Percentiles rank a stretch among this genome's conserved stretches.
These are phyloP conservation scores for Selaginella tamariscina DNA, from an alignment of 75 land plant genomes.

Conservation along the genomic window DNA sequence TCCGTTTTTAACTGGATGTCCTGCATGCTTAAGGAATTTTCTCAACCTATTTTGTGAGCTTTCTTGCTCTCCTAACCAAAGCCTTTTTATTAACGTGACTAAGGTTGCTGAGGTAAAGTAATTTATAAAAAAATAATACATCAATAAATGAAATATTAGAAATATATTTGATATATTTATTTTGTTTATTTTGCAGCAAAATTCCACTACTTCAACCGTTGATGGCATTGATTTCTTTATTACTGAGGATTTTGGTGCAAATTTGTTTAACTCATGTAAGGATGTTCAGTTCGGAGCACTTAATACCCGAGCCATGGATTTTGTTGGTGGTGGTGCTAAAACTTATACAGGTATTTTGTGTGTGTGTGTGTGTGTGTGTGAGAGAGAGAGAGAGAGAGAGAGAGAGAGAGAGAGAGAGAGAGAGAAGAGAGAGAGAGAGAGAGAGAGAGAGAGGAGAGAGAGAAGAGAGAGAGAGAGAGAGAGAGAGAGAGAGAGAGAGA, in stretches of 20 bases:
- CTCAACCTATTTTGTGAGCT: constrained; percentile 87
- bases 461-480: too few relatives aligned
- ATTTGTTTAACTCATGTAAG: constrained; percentile 77
- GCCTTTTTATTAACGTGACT: constrained; percentile 81
- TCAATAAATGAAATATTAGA: too few relatives aligned
- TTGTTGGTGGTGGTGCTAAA: constrained; percentile 86
- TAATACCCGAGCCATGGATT: constrained; percentile 77
- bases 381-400: neutral
- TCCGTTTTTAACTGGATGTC: constrained; percentile 95
- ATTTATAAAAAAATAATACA: too few relatives aligned
- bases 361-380: constrained; percentile 2
- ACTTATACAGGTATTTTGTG: constrained; percentile 48
- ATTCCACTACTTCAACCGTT: constrained; percentile 38
- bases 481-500: too few relatives aligned
- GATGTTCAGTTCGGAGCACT: constrained; percentile 94
- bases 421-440: too few relatives aligned
- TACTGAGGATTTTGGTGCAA: constrained; percentile 53
- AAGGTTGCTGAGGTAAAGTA: too few relatives aligned
- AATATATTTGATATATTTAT: too few relatives aligned
- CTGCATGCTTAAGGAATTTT: constrained; percentile 92
- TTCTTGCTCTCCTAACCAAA: constrained; percentile 89
- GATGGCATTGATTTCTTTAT: constrained; percentile 61
- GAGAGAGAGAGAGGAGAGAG: too few relatives aligned
- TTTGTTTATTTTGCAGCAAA: constrained; percentile 27
- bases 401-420: too few relatives aligned